Percentiles rank a stretch among this genome's conserved stretches.
Conservation (phyloP, 441 rosid genomes). For the Corymbia citriodora region DNA sequence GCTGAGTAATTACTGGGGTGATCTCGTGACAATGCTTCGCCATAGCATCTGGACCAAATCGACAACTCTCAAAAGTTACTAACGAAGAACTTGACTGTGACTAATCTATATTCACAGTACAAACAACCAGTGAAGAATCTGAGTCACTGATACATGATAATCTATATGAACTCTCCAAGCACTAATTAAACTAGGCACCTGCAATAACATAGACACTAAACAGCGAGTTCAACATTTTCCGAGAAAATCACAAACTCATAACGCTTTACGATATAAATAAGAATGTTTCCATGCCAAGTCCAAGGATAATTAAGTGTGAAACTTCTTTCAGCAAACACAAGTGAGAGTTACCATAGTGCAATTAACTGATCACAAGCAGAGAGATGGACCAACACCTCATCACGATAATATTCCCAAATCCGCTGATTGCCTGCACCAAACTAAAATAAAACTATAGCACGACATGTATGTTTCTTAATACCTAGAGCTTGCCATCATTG, state of each 20-base stretch:
- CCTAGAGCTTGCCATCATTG: neutral
- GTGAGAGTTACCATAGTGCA: neutral
- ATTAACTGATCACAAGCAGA: neutral
- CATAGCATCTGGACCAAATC: neutral
- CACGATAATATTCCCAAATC: neutral
- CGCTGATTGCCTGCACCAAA: neutral
- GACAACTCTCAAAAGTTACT: neutral
- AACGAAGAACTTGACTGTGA: neutral
- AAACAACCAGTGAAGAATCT: neutral
- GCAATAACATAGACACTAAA: neutral
- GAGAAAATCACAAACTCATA: fast-evolving
- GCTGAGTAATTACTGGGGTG: neutral
- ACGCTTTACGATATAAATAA: neutral
- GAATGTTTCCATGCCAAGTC: neutral
- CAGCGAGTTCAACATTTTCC: neutral
- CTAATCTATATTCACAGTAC: neutral
- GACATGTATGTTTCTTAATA: neutral
- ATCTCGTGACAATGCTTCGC: neutral
- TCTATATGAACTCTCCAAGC: neutral
- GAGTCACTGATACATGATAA: neutral
- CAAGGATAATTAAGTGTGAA: neutral
- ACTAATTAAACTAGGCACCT: neutral
- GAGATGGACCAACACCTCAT: neutral
- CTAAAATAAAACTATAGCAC: neutral
- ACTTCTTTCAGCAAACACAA: neutral